Base-by-base conservation (phyloP, 352 stramenopile genomes). In the Phytophthora pseudosyringae region DNA sequence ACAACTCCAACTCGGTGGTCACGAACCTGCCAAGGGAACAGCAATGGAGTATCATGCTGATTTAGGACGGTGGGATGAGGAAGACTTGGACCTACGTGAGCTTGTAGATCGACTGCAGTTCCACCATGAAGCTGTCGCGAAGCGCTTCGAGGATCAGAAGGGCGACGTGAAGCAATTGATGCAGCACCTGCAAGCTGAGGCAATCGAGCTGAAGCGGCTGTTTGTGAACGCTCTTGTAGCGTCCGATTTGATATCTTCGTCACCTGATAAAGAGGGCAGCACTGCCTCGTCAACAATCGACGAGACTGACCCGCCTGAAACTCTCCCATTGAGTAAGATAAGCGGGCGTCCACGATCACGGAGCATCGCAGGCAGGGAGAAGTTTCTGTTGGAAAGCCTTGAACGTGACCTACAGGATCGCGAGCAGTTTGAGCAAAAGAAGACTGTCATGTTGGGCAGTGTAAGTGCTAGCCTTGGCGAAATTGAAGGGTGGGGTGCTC, bases 141-240 rank as follows among this genome's bases (percentile, higher is more conserved):
- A 92, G 56, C 81, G 59, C 31, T 93, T 93, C 26, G 79, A 92
- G 28, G 76, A 91, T 28, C 83, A 93, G 40, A 87, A 90, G 45
- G 78, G 78, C 0, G 83, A 90, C 50, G 73, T 86, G 8, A 76
- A 80, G 15, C 78, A 83, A 38, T 48, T 90, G 26, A 61, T 91
- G 15, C 71, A 93, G 51, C 77, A 88, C 33, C 39, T 95, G n/a
- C 84, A 93, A 50, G 60, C 69, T 1, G 86, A 95, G 45, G 76
- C 80, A 0, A 67, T 65, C 4, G 83, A 95, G 52, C 59, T 95
- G 0, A 93, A 93, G 56, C 59, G 80, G 4, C 52, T 95, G 9
- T 81, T 95, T 45, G 68, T 90, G 26, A 79, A 75, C 18, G 79
- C 83, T 12, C 57, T 91, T 2, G 54, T 84, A n/a, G 53, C 78